Evolutionary conservation across 805 yeast species (phyloP).

Genomic region (Hanseniaspora lachancei): DNA sequence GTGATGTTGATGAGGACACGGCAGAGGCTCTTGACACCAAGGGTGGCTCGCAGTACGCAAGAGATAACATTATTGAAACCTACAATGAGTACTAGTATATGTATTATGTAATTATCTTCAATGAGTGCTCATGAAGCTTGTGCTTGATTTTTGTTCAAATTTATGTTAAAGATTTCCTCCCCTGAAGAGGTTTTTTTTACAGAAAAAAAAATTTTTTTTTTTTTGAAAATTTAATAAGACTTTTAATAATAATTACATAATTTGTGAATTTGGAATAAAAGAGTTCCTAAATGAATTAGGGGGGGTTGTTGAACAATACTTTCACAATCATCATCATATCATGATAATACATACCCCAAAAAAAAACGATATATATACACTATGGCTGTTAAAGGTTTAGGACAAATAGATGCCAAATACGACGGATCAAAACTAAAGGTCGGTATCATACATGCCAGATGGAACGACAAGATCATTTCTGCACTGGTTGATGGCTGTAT

Average conservation of each 20-base stretch:
- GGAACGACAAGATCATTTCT: slow-evolving; percentile 71
- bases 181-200: no score
- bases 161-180: no score
- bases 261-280: neutral
- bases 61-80: slow-evolving; percentile 60
- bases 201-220: no score
- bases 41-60: slow-evolving; percentile 79
- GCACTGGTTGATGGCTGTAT: slow-evolving; percentile 71
- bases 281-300: neutral
- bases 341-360: neutral
- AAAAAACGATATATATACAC: slow-evolving; percentile 7
- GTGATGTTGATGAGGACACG: slow-evolving; percentile 77
- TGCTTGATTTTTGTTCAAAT: no score
- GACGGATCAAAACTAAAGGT: slow-evolving; percentile 58
- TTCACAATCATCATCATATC: no score
- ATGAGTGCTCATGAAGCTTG: no score
- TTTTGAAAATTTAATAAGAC: no score
- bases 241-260: no score
- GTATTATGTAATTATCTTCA: neutral
- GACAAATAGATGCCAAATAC: slow-evolving; percentile 52
- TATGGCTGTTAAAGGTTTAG: slow-evolving; percentile 77
- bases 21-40: slow-evolving; percentile 69
- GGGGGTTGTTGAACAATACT: no score
- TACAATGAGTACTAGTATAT: slow-evolving; percentile 46
- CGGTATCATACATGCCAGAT: slow-evolving; percentile 90